Conservation (phyloP, 257 asterid species). For the Solanum sitiens region DNA sequence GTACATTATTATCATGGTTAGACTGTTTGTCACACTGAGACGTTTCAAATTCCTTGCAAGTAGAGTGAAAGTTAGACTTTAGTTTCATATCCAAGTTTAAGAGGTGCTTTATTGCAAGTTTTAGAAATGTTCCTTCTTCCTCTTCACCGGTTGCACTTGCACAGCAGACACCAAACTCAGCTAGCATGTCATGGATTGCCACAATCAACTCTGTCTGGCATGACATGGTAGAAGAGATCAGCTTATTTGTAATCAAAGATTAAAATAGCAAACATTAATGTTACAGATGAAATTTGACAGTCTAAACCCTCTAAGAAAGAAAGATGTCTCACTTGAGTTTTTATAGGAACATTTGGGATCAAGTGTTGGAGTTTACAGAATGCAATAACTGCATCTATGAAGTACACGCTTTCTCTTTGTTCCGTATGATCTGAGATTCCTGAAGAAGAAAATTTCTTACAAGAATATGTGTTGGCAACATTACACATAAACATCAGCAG, state of each 20-base stretch:
- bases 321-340: slow-evolving; percentile 67
- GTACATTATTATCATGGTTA: slow-evolving; percentile 29
- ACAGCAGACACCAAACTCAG: slow-evolving; percentile 96
- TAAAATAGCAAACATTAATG: not conserved
- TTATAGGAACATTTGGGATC: slow-evolving; percentile 48
- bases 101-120: slow-evolving; percentile 89
- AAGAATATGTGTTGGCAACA: slow-evolving; percentile 55
- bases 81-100: slow-evolving; percentile 88
- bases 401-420: slow-evolving; percentile 46
- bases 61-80: slow-evolving; percentile 37
- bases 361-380: slow-evolving; percentile 81
- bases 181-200: slow-evolving; percentile 92
- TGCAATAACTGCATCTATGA: slow-evolving; percentile 84
- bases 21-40: slow-evolving; percentile 16
- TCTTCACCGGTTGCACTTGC: slow-evolving; percentile 68
- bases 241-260: not conserved
- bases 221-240: slow-evolving; percentile 5
- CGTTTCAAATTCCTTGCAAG: slow-evolving; percentile 38
- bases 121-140: slow-evolving; percentile 81
- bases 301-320: slow-evolving; percentile 4
- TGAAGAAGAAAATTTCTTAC: slow-evolving; percentile 41
- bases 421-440: slow-evolving; percentile 51
- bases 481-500: slow-evolving; percentile 70
- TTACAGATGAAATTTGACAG: slow-evolving; percentile 2
- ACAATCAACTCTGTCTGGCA: slow-evolving; percentile 76